Conservation (phyloP, 2,329 filamentous ascomycete species). For the Stachybotrys chartarum region DNA sequence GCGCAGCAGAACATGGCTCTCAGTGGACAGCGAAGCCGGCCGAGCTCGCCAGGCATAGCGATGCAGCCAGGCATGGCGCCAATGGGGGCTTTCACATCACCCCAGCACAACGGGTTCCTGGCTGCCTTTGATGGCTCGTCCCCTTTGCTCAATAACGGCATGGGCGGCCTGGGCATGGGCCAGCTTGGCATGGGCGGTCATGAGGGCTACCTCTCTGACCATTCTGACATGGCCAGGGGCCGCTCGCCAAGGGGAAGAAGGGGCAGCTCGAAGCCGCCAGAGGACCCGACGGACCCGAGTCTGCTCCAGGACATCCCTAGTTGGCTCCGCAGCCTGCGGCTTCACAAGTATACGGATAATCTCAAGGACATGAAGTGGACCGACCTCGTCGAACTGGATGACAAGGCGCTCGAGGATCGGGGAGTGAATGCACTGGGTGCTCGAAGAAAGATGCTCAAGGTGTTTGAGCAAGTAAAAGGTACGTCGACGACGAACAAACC, state of each 20-base stretch:
- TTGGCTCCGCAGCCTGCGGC: constrained; percentile 87
- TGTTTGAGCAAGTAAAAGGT: constrained; percentile 93
- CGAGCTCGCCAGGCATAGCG: constrained; percentile 80
- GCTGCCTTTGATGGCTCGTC: constrained; percentile 75
- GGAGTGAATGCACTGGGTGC: constrained; percentile 94
- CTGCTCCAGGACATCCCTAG: constrained; percentile 91
- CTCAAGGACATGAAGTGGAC: constrained; percentile 97
- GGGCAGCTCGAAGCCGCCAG: constrained; percentile 93
- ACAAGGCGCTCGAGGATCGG: constrained; percentile 84
- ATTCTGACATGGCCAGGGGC: constrained; percentile 84
- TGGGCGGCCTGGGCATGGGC: constrained; percentile 64
- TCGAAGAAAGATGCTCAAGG: constrained; percentile 96
- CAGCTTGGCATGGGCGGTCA: constrained; percentile 63
- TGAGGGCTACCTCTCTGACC: constrained; percentile 88
- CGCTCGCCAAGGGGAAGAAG: constrained; percentile 86
- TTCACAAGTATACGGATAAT: constrained; percentile 99
- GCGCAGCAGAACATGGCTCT: constrained; percentile 57
- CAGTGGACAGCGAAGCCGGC: constrained; percentile 70
- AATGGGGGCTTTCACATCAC: constrained; percentile 70
- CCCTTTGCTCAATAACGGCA: constrained; percentile 61
- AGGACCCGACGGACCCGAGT: constrained; percentile 88
- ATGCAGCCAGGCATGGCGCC: constrained; percentile 61
- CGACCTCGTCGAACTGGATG: constrained; percentile 84
- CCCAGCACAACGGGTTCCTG: constrained; percentile 91
- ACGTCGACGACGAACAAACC: constrained; percentile 19